Evolutionary conservation across 768 basidiomycete genomes (phyloP).

Genomic region (Agrocybe praecox): DNA sequence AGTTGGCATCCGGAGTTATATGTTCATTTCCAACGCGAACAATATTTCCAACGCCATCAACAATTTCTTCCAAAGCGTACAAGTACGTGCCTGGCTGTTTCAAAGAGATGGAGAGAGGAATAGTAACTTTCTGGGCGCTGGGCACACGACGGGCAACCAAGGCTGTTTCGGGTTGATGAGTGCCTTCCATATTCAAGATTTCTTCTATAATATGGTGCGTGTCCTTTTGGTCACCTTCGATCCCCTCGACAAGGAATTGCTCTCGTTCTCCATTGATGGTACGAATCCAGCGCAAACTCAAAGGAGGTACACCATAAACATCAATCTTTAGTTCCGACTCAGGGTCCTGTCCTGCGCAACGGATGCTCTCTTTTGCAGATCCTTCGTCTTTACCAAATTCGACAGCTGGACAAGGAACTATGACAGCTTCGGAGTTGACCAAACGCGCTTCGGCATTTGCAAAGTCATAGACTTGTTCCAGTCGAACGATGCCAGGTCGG

Average conservation of each 20-base stretch:
- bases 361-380: slow-evolving; percentile 42
- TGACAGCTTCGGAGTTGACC: slow-evolving; percentile 60
- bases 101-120: slow-evolving; percentile 70
- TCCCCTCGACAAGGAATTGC: slow-evolving; percentile 80
- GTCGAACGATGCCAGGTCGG: slow-evolving; percentile 73
- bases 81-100: slow-evolving; percentile 66
- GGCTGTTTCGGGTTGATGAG: not conserved
- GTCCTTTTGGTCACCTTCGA: slow-evolving; percentile 57
- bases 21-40: slow-evolving; percentile 46
- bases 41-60: slow-evolving; percentile 82
- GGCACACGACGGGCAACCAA: slow-evolving; percentile 14
- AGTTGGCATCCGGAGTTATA: slow-evolving; percentile 17
- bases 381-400: slow-evolving; percentile 55
- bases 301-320: slow-evolving; percentile 73
- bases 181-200: not conserved
- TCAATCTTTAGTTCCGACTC: slow-evolving; percentile 60
- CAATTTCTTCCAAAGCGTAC: slow-evolving; percentile 78
- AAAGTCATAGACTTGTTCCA: slow-evolving; percentile 74
- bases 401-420: slow-evolving; percentile 84
- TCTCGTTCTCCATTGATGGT: slow-evolving; percentile 69
- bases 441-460: slow-evolving; percentile 76
- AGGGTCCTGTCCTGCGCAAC: slow-evolving; percentile 70
- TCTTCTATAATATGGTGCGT: slow-evolving; percentile 2
- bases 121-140: slow-evolving; percentile 57
- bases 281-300: slow-evolving; percentile 78